These are phyloP conservation scores for Boeremia lycopersici DNA, from an alignment of 2,329 filamentous ascomycete species.

Conservation along the genomic window DNA sequence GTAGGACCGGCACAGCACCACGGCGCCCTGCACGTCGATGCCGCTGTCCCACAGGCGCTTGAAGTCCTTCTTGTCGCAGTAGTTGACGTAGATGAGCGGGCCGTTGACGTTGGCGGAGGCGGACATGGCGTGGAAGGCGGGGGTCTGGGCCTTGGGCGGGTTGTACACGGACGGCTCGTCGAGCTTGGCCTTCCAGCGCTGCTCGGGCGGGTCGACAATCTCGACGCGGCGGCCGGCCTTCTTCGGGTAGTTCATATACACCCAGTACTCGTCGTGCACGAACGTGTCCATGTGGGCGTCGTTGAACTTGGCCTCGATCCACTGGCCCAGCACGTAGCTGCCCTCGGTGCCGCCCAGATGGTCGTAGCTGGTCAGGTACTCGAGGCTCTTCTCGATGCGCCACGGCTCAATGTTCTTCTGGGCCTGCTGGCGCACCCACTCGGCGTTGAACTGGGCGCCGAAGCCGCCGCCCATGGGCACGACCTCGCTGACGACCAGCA, in stretches of 20 bases:
- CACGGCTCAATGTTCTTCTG: slow-evolving; percentile 73
- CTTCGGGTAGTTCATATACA: slow-evolving; percentile 91
- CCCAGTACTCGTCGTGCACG: slow-evolving; percentile 74
- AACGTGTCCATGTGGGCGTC: slow-evolving; percentile 77
- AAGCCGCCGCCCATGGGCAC: slow-evolving; percentile 68
- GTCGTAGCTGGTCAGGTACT: slow-evolving; percentile 80
- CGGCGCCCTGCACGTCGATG: slow-evolving; percentile 76
- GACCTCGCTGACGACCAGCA: slow-evolving; percentile 84
- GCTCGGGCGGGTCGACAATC: slow-evolving; percentile 72
- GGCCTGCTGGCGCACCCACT: slow-evolving; percentile 77
- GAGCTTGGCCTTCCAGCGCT: slow-evolving; percentile 77
- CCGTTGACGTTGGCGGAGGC: slow-evolving; percentile 85
- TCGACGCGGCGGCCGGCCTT: slow-evolving; percentile 78
- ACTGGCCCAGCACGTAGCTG: slow-evolving; percentile 83
- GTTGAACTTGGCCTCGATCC: slow-evolving; percentile 78
- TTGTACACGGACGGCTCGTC: slow-evolving; percentile 78
- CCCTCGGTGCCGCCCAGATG: slow-evolving; percentile 95
- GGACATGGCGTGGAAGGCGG: slow-evolving; percentile 86
- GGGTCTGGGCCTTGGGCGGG: slow-evolving; percentile 67
- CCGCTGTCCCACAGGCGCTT: slow-evolving; percentile 71
- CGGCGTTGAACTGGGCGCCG: slow-evolving; percentile 78
- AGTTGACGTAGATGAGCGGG: slow-evolving; percentile 89
- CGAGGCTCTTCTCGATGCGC: slow-evolving; percentile 68
- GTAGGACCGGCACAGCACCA: slow-evolving; percentile 82
- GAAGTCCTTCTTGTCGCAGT: slow-evolving; percentile 85